Evolutionary conservation across 345 rosid species (phyloP).

Genomic region (Citrus cavaleriei): DNA sequence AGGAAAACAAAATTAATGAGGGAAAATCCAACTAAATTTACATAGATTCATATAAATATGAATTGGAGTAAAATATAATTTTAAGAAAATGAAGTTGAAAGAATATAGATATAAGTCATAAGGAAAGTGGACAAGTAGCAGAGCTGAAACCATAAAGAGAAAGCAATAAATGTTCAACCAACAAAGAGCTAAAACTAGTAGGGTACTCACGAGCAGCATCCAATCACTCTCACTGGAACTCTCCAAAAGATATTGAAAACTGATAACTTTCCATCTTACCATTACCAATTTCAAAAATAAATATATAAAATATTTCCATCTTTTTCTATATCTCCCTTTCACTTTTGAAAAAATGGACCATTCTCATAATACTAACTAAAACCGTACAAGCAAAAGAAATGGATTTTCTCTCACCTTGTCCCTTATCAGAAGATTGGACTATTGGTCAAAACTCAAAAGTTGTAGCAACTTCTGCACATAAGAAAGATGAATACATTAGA

Average conservation of each 20-base stretch:
- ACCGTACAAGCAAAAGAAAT: conserved; percentile 16
- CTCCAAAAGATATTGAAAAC: conserved; percentile 30
- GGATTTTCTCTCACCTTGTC: conserved; percentile 32
- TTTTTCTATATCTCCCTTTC: background rate
- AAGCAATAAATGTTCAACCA: conserved; percentile 56
- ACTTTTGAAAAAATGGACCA: background rate
- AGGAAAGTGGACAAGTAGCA: conserved; percentile 25
- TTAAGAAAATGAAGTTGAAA: conserved; percentile 12
- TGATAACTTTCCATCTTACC: conserved; percentile 19
- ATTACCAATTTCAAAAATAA: conserved; percentile 18
- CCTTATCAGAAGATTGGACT: conserved; percentile 28
- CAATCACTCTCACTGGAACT: conserved; percentile 37
- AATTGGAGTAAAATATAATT: background rate
- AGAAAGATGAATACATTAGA: conserved; percentile 2
- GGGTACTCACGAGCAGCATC: conserved; percentile 66
- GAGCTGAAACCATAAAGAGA: conserved; percentile 25
- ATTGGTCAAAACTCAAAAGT: conserved; percentile 28
- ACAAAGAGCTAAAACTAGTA: conserved; percentile 47
- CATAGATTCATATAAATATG: conserved; percentile 16
- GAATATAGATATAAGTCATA: conserved; percentile 22
- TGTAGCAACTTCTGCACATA: conserved; percentile 35
- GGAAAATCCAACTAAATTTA: background rate
- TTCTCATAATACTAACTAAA: background rate
- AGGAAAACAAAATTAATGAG: conserved; percentile 11
- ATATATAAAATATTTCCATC: background rate